Percentiles rank a stretch among this genome's conserved stretches.
Conservation (phyloP, 1,284 basidiomycete species). For the Naganishia sp. region DNA sequence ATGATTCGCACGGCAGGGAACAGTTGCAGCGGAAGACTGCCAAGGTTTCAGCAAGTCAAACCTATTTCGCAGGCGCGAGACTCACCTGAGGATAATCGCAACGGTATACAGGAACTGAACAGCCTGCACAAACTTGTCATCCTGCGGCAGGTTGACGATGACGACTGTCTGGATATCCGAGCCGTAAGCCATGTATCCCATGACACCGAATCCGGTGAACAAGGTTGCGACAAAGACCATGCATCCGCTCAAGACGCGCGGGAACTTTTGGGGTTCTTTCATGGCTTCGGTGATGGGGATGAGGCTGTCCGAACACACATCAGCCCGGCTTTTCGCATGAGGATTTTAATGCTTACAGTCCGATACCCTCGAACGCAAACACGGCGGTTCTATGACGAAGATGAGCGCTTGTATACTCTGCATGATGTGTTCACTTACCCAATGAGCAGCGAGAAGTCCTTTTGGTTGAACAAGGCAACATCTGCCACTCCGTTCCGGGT, state of each 20-base stretch:
- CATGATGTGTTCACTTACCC: constrained; percentile 61
- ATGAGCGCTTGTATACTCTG: neutral
- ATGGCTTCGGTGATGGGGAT: constrained; percentile 98
- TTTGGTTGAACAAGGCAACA: constrained; percentile 82
- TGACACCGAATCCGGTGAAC: constrained; percentile 85
- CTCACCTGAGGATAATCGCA: constrained; percentile 33
- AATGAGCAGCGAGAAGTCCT: constrained; percentile 86
- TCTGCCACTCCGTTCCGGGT: constrained; percentile 72
- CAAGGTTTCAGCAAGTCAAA: neutral
- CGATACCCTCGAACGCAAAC: constrained; percentile 97
- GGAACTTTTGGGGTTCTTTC: constrained; percentile 90
- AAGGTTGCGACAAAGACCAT: constrained; percentile 73
- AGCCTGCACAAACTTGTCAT: constrained; percentile 83
- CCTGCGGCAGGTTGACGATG: constrained; percentile 86
- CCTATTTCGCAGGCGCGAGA: neutral
- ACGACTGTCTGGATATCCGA: constrained; percentile 88
- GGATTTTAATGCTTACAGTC: constrained; percentile 63
- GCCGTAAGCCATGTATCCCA: constrained; percentile 88
- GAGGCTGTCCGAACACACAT: constrained; percentile 55
- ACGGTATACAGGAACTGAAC: constrained; percentile 71
- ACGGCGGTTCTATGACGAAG: constrained; percentile 74
- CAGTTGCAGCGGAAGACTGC: constrained; percentile 66
- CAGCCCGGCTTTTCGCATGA: neutral
- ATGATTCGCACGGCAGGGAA: constrained; percentile 97
- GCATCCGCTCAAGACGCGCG: constrained; percentile 80